Evolutionary conservation across 1,284 basidiomycete species (phyloP), one percentile per base, ranked within the genome.

Genomic region (Cystobasidiaceae sp.): DNA sequence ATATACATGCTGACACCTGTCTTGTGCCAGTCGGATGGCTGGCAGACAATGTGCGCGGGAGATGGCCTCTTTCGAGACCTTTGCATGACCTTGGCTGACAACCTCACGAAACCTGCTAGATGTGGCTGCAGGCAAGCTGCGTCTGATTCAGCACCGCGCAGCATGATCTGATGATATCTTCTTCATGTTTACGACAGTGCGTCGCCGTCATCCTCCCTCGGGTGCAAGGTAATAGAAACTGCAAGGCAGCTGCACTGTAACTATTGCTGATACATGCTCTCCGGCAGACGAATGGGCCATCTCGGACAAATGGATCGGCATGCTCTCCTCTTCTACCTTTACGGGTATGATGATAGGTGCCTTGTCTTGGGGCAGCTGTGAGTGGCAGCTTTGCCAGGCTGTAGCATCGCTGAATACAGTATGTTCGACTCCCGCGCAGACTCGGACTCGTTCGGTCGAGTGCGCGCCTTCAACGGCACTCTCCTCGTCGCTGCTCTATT

Each of bases 151-250:
- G 48, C n/a, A 13, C 21, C 13, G 17, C n/a, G 27, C 32, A 34
- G 28, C 28, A 4, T 15, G 37, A 39, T 44, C 19, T 4, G 15
- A 25, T 8, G 2, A 28, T 9, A 39, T 39, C 11, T 11, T 39
- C 37, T 39, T 27, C 48, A 23, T 74, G 37, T 52, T 19, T n/a
- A n/a, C n/a, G n/a, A n/a, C 75, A 76, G 56, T 74, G 70, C 34
- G 79, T 89, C 32, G 90, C 93, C 41, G 91, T 97, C 49, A 89
- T 94, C 50, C 82, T 98, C 11, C 94, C 94, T 11, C 83, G 93
- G 61, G 87, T 97, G 8, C 92, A 96, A 74, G 84, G 86, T 66
- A 89, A 2, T 37, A 11, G 17, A n/a, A n/a, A n/a, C 23, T 41
- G n/a, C 23, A 19, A 25, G 30, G 9, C 28, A 15, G 15, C 9